phyloP scores from a whole-genome alignment of 164 flowering plant species.

The Chloranthus sessilifolius region DNA sequence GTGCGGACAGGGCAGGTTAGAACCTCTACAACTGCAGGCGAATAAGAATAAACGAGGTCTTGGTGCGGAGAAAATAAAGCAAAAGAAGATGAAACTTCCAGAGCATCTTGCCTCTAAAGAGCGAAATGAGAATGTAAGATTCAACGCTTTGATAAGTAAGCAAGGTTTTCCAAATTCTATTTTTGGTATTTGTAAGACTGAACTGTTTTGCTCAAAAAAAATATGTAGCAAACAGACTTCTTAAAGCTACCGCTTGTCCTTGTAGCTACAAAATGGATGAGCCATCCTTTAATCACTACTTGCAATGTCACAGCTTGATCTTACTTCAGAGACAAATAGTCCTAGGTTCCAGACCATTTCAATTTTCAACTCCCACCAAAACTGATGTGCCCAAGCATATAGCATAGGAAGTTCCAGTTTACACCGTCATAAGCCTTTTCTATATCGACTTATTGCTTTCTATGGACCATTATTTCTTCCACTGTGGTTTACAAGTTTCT shows the following conservation, averaged over 20 bases:
- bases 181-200: not conserved
- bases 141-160: not conserved
- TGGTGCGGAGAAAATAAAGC: constrained; percentile 60
- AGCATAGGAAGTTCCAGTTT: no score
- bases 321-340: no score
- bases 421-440: no score
- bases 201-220: not conserved
- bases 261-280: not conserved
- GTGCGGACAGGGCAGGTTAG: constrained; percentile 65
- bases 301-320: not conserved
- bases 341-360: no score
- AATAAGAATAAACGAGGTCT: constrained; percentile 76
- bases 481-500: no score
- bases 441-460: no score
- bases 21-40: constrained; percentile 52
- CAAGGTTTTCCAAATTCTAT: not conserved
- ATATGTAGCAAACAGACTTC: not conserved
- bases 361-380: no score
- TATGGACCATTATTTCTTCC: no score
- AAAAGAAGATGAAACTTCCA: constrained; percentile 13
- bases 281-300: not conserved
- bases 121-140: constrained; percentile 34
- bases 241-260: not conserved
- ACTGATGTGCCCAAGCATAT: no score
- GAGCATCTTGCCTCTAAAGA: constrained; percentile 11